Conservation (phyloP, 106 monocot genomes). For the Dendrobium huoshanense region DNA sequence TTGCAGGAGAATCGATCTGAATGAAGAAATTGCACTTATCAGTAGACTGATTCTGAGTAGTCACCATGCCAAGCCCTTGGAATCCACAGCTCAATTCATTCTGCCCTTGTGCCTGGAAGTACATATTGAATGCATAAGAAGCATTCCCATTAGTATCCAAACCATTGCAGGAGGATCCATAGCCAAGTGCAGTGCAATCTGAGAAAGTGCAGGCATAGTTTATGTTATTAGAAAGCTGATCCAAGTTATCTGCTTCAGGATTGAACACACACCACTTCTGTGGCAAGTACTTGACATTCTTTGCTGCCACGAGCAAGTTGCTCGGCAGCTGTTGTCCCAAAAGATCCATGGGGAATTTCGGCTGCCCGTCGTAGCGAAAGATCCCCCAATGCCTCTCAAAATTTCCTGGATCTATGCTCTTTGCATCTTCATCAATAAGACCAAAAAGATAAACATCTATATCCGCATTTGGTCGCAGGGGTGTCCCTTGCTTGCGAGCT, state of each 20-base stretch:
- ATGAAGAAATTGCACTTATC: slow-evolving; percentile 40
- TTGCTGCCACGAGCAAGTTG: slow-evolving; percentile 25
- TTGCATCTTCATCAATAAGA: slow-evolving; percentile 62
- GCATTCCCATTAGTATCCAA: slow-evolving; percentile 46
- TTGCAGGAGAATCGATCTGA: slow-evolving; percentile 17
- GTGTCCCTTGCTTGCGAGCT: slow-evolving; percentile 33
- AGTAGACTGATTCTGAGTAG: slow-evolving; percentile 32
- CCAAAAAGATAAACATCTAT: slow-evolving; percentile 55
- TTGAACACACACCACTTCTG: slow-evolving; percentile 50
- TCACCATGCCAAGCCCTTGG: slow-evolving; percentile 40
- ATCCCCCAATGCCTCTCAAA: slow-evolving; percentile 77
- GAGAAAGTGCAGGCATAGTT: slow-evolving; percentile 49
- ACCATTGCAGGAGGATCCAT: slow-evolving; percentile 44
- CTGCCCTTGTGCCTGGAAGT: slow-evolving; percentile 47
- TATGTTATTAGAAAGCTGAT: slow-evolving; percentile 32
- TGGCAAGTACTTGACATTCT: slow-evolving; percentile 38
- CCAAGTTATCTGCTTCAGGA: slow-evolving; percentile 16
- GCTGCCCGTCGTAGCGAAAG: slow-evolving; percentile 50
- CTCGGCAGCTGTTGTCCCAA: slow-evolving; percentile 33
- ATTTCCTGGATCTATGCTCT: slow-evolving; percentile 51
- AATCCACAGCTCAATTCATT: slow-evolving; percentile 38
- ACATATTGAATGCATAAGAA: slow-evolving; percentile 63
- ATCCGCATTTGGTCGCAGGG: slow-evolving; percentile 26
- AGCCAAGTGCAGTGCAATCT: slow-evolving; percentile 58
- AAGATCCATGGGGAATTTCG: slow-evolving; percentile 55